These are phyloP conservation scores for Thielaviopsis cerberus DNA, from an alignment of 2,329 filamentous ascomycete species.

Conservation along the genomic window DNA sequence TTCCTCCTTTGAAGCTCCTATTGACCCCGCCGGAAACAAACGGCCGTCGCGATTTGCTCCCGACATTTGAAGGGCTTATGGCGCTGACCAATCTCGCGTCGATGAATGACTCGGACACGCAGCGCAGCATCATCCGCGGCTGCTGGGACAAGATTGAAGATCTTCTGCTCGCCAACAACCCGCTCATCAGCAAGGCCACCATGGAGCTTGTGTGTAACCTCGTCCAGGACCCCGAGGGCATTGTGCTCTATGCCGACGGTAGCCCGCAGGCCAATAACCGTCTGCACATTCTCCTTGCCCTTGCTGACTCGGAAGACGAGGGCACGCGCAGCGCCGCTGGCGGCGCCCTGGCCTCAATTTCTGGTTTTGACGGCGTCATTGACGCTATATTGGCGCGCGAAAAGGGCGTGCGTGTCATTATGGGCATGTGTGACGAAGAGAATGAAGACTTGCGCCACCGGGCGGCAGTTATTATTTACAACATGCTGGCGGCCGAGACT, in stretches of 20 bases:
- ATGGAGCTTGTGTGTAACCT: slow-evolving; percentile 87
- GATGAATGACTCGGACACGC: slow-evolving; percentile 46
- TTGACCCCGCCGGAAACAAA: slow-evolving; percentile 44
- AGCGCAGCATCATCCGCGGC: slow-evolving; percentile 50
- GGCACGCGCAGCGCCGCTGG: slow-evolving; percentile 69
- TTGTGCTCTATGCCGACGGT: slow-evolving; percentile 50
- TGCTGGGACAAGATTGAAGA: slow-evolving; percentile 69
- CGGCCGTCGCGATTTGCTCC: slow-evolving; percentile 59
- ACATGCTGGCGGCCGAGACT: slow-evolving; percentile 50
- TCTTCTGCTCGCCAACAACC: slow-evolving; percentile 57
- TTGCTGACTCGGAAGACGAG: slow-evolving; percentile 69
- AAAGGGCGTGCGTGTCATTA: slow-evolving; percentile 55
- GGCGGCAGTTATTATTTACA: slow-evolving; percentile 57
- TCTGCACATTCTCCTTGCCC: slow-evolving; percentile 66
- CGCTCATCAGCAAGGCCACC: slow-evolving; percentile 59
- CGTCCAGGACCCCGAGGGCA: slow-evolving; percentile 47
- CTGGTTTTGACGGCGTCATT: slow-evolving; percentile 58
- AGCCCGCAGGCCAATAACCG: slow-evolving; percentile 51
- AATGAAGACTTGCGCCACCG: slow-evolving; percentile 50
- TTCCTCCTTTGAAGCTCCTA: slow-evolving; percentile 62
- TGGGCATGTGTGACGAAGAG: slow-evolving; percentile 62
- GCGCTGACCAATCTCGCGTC: slow-evolving; percentile 89
- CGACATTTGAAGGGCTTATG: slow-evolving; percentile 76
- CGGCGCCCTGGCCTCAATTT: slow-evolving; percentile 71
- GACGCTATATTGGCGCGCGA: slow-evolving; percentile 51